Evolutionary conservation across 2,329 filamentous ascomycete genomes (phyloP), one percentile per base, ranked within the genome.

Genomic region (Falciphora oryzae): DNA sequence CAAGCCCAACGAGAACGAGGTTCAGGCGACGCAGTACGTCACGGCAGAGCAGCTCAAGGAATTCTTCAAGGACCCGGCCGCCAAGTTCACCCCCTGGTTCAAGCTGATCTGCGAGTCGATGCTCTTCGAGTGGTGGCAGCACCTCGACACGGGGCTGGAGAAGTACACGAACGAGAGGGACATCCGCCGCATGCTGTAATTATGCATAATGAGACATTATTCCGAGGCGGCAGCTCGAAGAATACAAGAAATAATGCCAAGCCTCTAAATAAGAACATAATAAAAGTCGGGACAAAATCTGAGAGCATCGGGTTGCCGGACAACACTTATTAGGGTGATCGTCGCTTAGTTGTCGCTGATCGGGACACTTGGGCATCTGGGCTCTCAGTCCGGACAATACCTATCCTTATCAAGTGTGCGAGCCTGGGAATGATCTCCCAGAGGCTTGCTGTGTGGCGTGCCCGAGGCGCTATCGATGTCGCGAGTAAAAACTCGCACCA

Each of bases 31-130:
- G 28, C 84, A 88, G 75, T 99, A 96, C 72, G 93, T 97, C 66
- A 88, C 88, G 28, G 84, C 91, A 57, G 89, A 93, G 29, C 88
- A 93, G 71, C 83, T 99, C 69, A 95, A 92, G 83, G 75, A 84
- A 70, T 91, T 94, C 83, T 97, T 99, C 77, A 80, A 88, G 72
- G 89, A 97, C 73, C 86, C 90, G 4, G 83, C 79, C 63, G 83
- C 96, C 71, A 90, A 89, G 72, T 98, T 98, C 77, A 99, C 95
- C 0, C 95, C 95, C 1, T 99, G 95, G 95, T 99, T 99, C 83
- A 97, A 97, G 83, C 88, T 99, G 70, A 98, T 99, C 74, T 99
- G 95, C 84, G 85, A 98, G 77, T 93, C 92, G 61, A 93, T 98
- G 91, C 85, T 99, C 57, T 99, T 96, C 72, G 90, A 97, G 77